A percentile compares a stretch with the other conserved stretches of the same genome.
phyloP scores from a whole-genome alignment of 805 yeast genomes.

The Pichia nanzhaoensis region DNA sequence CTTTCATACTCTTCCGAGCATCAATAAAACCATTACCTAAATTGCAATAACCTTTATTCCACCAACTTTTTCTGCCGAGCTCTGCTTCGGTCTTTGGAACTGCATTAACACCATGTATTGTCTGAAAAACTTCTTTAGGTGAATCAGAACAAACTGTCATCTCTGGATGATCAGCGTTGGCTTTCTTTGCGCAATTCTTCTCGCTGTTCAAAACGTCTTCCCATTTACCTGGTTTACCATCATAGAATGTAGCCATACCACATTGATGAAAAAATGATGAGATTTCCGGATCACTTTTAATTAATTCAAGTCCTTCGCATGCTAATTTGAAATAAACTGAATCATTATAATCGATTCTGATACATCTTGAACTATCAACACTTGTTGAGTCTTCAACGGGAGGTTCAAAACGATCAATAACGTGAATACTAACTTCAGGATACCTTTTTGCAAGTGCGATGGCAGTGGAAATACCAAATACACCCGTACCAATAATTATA shows the following conservation, averaged over 20 bases:
- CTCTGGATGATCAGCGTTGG: slow-evolving; percentile 11
- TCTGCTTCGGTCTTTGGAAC: background rate
- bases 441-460: slow-evolving; percentile 20
- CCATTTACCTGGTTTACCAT: slow-evolving; percentile 23
- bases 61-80: slow-evolving; percentile 8
- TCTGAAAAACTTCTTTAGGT: slow-evolving; percentile 6
- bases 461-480: slow-evolving; percentile 44
- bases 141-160: slow-evolving; percentile 9
- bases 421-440: slow-evolving; percentile 14
- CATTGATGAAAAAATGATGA: slow-evolving; percentile 19
- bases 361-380: slow-evolving; percentile 24
- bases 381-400: slow-evolving; percentile 24
- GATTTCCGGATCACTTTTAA: slow-evolving; percentile 19
- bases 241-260: slow-evolving; percentile 24
- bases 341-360: slow-evolving; percentile 22
- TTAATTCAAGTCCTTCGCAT: slow-evolving; percentile 16
- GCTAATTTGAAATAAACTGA: slow-evolving; percentile 19
- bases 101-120: slow-evolving; percentile 9
- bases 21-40: slow-evolving; percentile 22
- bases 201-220: slow-evolving; percentile 17
- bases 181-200: slow-evolving; percentile 14
- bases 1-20: slow-evolving; percentile 20
- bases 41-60: slow-evolving; percentile 23
- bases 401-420: slow-evolving; percentile 25
- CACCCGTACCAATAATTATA: slow-evolving; percentile 43